Conservation (phyloP, 2,329 filamentous ascomycete species). For the Nemania abortiva region DNA sequence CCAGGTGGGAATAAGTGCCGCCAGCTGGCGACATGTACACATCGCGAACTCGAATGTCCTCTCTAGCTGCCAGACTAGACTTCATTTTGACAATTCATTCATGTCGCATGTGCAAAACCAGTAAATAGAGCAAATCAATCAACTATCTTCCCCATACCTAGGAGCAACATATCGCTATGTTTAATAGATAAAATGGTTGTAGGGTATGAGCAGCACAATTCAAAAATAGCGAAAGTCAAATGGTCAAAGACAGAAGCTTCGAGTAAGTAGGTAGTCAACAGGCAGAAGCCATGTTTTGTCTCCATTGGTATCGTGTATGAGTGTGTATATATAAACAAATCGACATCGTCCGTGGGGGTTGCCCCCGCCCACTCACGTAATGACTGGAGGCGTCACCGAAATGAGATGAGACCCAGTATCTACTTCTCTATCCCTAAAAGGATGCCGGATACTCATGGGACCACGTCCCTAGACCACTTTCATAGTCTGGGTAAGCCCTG, state of each 20-base stretch:
- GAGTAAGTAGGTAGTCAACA: neutral
- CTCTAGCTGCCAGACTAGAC: no score
- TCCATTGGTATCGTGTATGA: conserved; percentile 23
- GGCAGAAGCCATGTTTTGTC: conserved; percentile 16
- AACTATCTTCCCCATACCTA: no score
- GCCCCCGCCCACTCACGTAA: neutral
- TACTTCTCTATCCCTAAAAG: conserved; percentile 6
- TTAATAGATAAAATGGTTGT: no score
- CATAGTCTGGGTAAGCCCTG: neutral
- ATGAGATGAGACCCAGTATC: conserved; percentile 1
- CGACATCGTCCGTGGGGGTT: conserved; percentile 10
- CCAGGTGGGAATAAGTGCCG: no score
- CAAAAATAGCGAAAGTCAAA: neutral
- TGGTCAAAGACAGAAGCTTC: neutral
- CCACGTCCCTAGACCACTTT: neutral
- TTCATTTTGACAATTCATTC: no score
- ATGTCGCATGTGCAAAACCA: no score
- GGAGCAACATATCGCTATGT: no score
- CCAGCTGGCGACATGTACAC: no score
- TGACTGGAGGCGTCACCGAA: neutral
- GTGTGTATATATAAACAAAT: conserved; percentile 34
- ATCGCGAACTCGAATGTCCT: no score
- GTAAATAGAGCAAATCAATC: no score
- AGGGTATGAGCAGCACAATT: no score
- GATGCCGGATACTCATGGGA: neutral